Evolutionary conservation across 148 eudicot genomes (phyloP).

Genomic region (Amaranthus hypochondriacus): DNA sequence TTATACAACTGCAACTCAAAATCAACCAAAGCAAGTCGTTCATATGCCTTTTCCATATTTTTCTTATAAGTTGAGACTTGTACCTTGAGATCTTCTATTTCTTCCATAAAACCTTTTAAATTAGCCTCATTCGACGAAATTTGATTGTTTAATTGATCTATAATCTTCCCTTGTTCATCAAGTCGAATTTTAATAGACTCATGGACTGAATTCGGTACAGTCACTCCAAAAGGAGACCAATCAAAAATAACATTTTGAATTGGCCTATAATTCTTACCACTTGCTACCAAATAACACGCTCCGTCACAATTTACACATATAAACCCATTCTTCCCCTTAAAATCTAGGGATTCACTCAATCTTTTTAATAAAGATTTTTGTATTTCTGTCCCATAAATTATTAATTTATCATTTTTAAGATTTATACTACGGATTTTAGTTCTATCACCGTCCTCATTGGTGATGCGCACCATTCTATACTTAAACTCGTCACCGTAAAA

Average conservation of each 20-base stretch:
- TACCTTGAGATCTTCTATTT: constrained; percentile 10
- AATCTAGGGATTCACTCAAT: constrained; percentile 7
- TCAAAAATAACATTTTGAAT: constrained; percentile 19
- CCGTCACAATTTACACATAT: constrained; percentile 23
- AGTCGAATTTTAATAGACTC: not conserved
- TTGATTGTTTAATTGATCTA: not conserved
- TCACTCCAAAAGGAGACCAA: constrained; percentile 18
- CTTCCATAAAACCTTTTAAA: not conserved
- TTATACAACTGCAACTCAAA: constrained; percentile 26
- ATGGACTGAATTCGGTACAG: constrained; percentile 1
- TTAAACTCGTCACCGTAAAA: not conserved
- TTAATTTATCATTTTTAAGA: constrained; percentile 8
- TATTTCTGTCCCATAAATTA: constrained; percentile 14
- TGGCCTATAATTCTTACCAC: not conserved
- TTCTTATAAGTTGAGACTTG: constrained; percentile 1
- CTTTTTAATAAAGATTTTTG: not conserved
- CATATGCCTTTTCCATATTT: constrained; percentile 15
- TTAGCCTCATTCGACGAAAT: constrained; percentile 11
- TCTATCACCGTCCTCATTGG: not conserved
- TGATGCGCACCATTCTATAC: constrained; percentile 6
- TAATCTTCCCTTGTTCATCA: not conserved
- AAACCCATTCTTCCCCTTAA: not conserved
- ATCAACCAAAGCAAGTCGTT: constrained; percentile 19
- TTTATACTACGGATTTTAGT: not conserved
- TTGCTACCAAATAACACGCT: not conserved